Base-by-base conservation (phyloP, 768 basidiomycete genomes). In the Wakefieldia striispora region DNA sequence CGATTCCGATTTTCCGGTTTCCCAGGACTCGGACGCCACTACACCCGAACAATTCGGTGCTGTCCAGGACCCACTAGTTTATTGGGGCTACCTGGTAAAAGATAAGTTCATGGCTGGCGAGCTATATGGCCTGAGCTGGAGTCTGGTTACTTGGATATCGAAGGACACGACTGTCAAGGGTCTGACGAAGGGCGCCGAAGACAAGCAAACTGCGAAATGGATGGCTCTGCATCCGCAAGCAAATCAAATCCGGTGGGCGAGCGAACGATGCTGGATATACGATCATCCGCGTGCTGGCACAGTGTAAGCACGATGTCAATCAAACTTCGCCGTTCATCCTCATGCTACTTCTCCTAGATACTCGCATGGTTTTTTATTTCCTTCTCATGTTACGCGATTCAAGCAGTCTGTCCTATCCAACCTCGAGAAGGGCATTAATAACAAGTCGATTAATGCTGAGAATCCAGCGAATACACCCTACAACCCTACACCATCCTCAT, bases 221-320 rank as follows among this genome's bases (percentile, higher is more conserved):
- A 92, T 98, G 82, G 75, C 79, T 17, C 62, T 84, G 45, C 95
- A 97, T 70, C 94, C 95, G 0, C 80, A 78, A 38, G 81, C 87
- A 13, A 70, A 77, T 24, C 79, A 87, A 57, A 81, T 99, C 35
- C 81, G 91, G 38, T 98, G 95, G 95, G 77, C 79, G 27, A 86
- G 88, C 57, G 95, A 99, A 63, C 81, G 86, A 23, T 98, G 95
- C 69, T 95, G 92, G 91, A 91, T 99, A 56, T 97, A 99, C 69
- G 95, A 99, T 64, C 95, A 97, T 70, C 95, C 95, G 2, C 86
- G 92, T 42, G 84, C 90, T 14, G 88, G 90, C 41, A 97, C 95
- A 17, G 94, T 95, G 84, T 94, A 74, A 62, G 89, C 76, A 24
- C 21, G 44, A 24, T 40, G 31, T 29, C 31, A 45, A 19, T 23